Evolutionary conservation across 257 asterid genomes (phyloP), one percentile per base, ranked within the genome.

Genomic region (Solanum clarkiae): DNA sequence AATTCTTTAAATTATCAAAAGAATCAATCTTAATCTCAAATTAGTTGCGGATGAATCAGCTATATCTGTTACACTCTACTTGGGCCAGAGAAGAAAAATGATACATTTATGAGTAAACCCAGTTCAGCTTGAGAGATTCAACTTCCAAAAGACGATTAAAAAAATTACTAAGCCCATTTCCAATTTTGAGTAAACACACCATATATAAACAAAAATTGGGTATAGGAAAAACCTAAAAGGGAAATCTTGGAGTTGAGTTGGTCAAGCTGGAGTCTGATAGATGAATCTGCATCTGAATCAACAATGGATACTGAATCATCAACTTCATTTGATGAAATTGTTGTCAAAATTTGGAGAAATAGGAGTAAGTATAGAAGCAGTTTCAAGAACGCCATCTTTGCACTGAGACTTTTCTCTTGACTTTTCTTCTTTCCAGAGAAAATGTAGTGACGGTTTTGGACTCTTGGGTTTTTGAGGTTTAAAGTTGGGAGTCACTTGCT

Each of bases 161-260:
- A 22, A 62, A 62, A 10, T 0, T 14, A 54, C 57, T 16, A 55
- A 62, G 26, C 20, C 8, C 53, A 17, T 0, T 17, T 69, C 53
- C 15, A 40, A 4, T 40, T 36, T 69, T 0, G 1, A 74, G 2
- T 47, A 18, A 15, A 47, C 22, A 45, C 8, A 45, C 53, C 47
- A 80, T 47, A 14, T 11, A 26, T 1, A 49, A 12, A 68, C 15
- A 29, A 11, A 53, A 17, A 20, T 10, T 51, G 59, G 15, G 53
- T n/a, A 0, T 14, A 59, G 9, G 54, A 14, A 26, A 40, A 66
- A 91, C 94, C 94, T 84, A 87, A 44, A 42, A 53, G 74, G 55
- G 91, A 88, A 86, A 91, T 88, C 84, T 84, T 90, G 45, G 88
- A 89, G 80, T 89, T 84, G 86, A 86, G 93, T 45, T 89, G 89